Conservation (phyloP, 2,329 filamentous ascomycete species). For the Sclerotinia nivalis region DNA sequence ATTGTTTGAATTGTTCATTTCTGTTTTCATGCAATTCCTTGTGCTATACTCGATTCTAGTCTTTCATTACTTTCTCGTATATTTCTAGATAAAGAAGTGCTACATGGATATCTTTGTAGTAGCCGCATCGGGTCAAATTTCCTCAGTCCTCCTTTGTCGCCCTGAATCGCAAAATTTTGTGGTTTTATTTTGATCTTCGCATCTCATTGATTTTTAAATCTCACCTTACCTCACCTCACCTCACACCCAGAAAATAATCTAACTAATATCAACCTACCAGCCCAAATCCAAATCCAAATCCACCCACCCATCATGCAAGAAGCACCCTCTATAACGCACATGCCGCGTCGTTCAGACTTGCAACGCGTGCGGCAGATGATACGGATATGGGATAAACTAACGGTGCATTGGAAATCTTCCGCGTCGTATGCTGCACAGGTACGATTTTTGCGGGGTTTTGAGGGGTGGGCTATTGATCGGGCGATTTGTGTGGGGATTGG, state of each 20-base stretch:
- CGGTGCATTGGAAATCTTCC: not conserved
- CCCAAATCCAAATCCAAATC: no score
- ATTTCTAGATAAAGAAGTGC: not conserved
- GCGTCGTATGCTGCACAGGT: not conserved
- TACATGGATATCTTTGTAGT: not conserved
- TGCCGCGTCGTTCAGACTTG: not conserved
- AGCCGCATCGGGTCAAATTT: not conserved
- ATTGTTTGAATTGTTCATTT: not conserved
- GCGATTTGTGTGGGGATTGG: constrained; percentile 1
- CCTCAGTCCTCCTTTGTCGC: not conserved
- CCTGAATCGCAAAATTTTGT: not conserved
- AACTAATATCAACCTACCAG: no score
- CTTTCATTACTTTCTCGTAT: not conserved
- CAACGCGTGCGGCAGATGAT: not conserved
- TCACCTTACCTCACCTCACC: no score
- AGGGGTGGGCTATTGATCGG: not conserved
- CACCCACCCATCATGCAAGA: no score
- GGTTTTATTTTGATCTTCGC: no score
- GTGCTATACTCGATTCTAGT: not conserved
- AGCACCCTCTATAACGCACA: not conserved
- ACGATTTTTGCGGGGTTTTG: not conserved
- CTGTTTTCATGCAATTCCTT: not conserved
- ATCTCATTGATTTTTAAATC: no score
- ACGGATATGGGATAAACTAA: not conserved
- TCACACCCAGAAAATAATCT: no score